Base-by-base conservation (phyloP, 2,329 filamentous ascomycete species). In the Colletotrichum aenigma region DNA sequence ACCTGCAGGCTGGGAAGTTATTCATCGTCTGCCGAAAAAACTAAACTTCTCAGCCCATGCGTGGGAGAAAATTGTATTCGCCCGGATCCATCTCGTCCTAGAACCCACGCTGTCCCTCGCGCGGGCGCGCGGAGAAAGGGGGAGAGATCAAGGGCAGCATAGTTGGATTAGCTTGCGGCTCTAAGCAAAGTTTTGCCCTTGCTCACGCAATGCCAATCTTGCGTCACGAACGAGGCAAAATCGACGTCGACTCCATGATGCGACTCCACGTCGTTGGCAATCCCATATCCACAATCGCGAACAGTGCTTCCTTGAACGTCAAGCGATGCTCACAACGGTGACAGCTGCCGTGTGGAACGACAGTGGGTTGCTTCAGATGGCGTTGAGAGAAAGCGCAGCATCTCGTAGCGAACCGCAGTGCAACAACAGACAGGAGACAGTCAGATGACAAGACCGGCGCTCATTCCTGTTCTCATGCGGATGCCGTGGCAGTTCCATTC, bases 361-460 rank as follows among this genome's bases (percentile, higher is more conserved):
- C 56, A 13, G 28, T 13, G 8, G 6, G 24, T 34, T 60, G 48
- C 36, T 76, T 74, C 74, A 73, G 74, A 76, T 52, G 74, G 70
- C 70, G 58, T 67, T 32, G 36, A 43, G 66, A 58, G 28, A 6
- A 52, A 13, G 8, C 58, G 24, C 21, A 73, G 69, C 62, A 73
- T 62, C 70, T 76, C 70, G 34, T 76, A 32, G 48, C 73, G 43
- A 65, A 68, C 32, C 64, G 73, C 26, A 62, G 61, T 58, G 43
- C 43, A 52, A 16, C 70, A 52, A 21, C 52, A 61, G 67, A 52
- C 67, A 62, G 36, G 13, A 67, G 43, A 48, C 65, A 32, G 62
- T 75, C 74, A 74, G 74, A 74, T 76, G 74, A 69, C 43, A 76
- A 76, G 70, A 62, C 48, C 26, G 70, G 74, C 21, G 70, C 21